Evolutionary conservation across 2,329 filamentous ascomycete genomes (phyloP).

Genomic region (Exophiala sp.): DNA sequence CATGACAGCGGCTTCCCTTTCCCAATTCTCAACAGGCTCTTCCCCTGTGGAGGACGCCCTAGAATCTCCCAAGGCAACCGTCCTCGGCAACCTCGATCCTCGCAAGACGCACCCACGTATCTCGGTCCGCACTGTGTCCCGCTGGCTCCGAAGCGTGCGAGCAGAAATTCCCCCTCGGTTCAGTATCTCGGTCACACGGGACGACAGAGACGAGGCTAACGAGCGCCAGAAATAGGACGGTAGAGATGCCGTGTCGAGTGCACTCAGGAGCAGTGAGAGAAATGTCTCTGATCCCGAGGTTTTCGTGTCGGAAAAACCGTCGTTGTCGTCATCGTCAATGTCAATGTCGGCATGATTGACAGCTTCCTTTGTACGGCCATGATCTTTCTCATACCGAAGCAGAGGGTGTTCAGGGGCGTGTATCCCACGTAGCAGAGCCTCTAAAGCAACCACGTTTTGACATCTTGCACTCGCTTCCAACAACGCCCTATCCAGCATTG

Average conservation of each 20-base stretch:
- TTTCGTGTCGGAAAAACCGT: conserved; percentile 3
- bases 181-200: conserved; percentile 79
- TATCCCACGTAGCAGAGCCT: conserved; percentile 68
- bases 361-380: conserved; percentile 31
- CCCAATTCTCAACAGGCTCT: conserved; percentile 63
- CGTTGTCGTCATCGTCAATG: conserved; percentile 11
- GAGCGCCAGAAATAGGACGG: conserved; percentile 92
- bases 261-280: conserved; percentile 66
- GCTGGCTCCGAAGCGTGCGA: conserved; percentile 73
- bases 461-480: conserved; percentile 78
- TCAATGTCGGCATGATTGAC: conserved; percentile 27
- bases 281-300: conserved; percentile 41
- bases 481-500: conserved; percentile 76
- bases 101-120: conserved; percentile 78
- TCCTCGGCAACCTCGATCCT: conserved; percentile 67
- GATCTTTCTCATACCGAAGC: conserved; percentile 36
- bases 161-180: conserved; percentile 78
- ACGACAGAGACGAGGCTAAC: conserved; percentile 71
- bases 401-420: conserved; percentile 68
- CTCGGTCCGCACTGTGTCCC: conserved; percentile 68
- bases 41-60: conserved; percentile 43
- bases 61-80: conserved; percentile 39
- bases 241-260: conserved; percentile 83
- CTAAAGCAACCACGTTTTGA: conserved; percentile 86
- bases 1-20: conserved; percentile 93